Conservation (phyloP, 345 rosid species). For the Punica granatum region DNA sequence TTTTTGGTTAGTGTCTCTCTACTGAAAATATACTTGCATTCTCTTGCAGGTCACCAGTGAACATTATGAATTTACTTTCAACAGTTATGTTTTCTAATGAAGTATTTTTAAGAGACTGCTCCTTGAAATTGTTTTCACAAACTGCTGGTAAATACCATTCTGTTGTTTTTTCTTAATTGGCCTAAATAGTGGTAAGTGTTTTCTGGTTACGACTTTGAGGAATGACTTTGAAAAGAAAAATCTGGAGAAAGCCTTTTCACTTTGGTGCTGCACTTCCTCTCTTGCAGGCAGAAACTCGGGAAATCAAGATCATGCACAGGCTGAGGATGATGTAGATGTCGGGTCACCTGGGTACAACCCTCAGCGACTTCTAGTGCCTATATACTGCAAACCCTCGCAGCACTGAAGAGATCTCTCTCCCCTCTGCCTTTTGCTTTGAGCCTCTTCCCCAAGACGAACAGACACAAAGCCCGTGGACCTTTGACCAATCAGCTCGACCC, state of each 20-base stretch:
- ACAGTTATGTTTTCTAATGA: background rate
- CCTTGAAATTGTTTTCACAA: background rate
- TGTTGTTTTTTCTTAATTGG: background rate
- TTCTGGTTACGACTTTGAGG: background rate
- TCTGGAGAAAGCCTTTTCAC: background rate
- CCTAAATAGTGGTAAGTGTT: too few relatives aligned
- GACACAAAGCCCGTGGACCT: background rate
- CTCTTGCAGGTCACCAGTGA: background rate
- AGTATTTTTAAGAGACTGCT: background rate
- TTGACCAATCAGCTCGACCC: background rate
- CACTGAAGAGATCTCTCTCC: background rate
- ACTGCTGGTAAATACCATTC: background rate
- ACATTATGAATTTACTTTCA: background rate
- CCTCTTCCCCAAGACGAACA: background rate
- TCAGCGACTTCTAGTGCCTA: background rate
- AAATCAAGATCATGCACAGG: constrained; percentile 38
- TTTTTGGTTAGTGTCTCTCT: constrained; percentile 51
- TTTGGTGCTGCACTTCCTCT: constrained; percentile 1
- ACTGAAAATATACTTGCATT: background rate
- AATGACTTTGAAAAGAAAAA: background rate
- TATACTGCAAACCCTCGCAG: constrained; percentile 2
- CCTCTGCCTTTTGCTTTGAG: background rate
- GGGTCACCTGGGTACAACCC: constrained; percentile 6
- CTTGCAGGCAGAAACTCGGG: constrained; percentile 74
- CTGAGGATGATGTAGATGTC: constrained; percentile 9